These are phyloP conservation scores for Saturnispora quitensis DNA, from an alignment of 805 yeast species.

Conservation along the genomic window DNA sequence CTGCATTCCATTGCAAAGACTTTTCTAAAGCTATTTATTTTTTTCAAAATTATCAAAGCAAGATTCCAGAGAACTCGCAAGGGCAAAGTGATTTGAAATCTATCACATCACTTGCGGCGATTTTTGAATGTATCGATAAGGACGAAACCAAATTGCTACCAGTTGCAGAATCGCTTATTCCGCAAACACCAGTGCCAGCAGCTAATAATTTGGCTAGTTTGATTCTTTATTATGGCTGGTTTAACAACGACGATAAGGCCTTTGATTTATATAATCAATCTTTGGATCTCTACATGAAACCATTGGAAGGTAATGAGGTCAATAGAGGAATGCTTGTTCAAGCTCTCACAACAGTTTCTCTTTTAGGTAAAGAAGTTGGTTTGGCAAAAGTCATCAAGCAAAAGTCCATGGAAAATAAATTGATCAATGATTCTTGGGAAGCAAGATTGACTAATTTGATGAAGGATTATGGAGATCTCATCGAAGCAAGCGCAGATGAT, in stretches of 20 bases:
- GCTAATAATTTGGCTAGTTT: constrained; percentile 20
- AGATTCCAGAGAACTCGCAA: constrained; percentile 19
- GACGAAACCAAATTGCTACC: constrained; percentile 11
- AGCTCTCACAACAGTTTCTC: constrained; percentile 20
- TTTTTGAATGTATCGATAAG: constrained; percentile 17
- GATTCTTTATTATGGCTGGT: constrained; percentile 22
- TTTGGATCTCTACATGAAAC: constrained; percentile 16
- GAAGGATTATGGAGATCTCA: constrained; percentile 25
- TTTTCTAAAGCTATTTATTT: constrained; percentile 16
- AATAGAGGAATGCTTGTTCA: constrained; percentile 21
- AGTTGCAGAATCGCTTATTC: constrained; percentile 23
- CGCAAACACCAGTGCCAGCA: constrained; percentile 21
- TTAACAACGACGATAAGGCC: constrained; percentile 23
- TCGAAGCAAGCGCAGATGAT: constrained; percentile 16
- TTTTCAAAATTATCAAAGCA: constrained; percentile 20
- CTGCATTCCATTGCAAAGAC: constrained; percentile 21
- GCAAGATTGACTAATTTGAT: constrained; percentile 18
- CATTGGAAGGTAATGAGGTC: constrained; percentile 12
- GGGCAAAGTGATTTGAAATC: constrained; percentile 17
- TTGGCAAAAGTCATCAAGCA: constrained; percentile 26
- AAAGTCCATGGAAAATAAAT: constrained; percentile 21
- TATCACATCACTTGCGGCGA: constrained; percentile 17
- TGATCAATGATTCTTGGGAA: constrained; percentile 19
- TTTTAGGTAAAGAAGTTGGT: constrained; percentile 23
- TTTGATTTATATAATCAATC: constrained; percentile 27